These are phyloP conservation scores for Phytophthora kernoviae DNA, from an alignment of 352 stramenopile genomes.

Conservation along the genomic window DNA sequence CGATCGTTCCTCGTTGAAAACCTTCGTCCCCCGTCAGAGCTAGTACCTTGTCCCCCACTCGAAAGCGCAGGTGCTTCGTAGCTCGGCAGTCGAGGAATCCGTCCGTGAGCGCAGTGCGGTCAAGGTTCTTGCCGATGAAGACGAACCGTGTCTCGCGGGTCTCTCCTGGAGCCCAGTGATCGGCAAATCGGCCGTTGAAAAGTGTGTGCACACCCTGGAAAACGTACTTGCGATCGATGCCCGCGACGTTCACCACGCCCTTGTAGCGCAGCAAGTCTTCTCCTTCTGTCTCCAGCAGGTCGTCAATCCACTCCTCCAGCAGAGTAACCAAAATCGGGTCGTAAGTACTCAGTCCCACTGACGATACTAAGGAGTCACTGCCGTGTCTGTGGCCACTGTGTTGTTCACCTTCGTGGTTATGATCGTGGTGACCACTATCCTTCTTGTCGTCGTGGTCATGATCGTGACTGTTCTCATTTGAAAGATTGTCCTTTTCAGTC, in stretches of 20 bases:
- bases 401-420: slow-evolving; percentile 13
- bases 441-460: slow-evolving; percentile 17
- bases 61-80: slow-evolving; percentile 38
- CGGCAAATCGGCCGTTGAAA: slow-evolving; percentile 91
- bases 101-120: slow-evolving; percentile 57
- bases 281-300: slow-evolving; percentile 89
- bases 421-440: background rate
- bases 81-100: slow-evolving; percentile 53
- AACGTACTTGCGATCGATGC: slow-evolving; percentile 93
- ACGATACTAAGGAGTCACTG: slow-evolving; percentile 46
- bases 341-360: slow-evolving; percentile 39
- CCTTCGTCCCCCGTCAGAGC: slow-evolving; percentile 40
- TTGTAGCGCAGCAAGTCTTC: slow-evolving; percentile 95
- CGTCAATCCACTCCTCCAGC: slow-evolving; percentile 97
- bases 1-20: slow-evolving; percentile 41
- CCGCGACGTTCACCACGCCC: slow-evolving; percentile 92
- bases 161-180: slow-evolving; percentile 85
- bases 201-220: slow-evolving; percentile 98
- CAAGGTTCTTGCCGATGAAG: slow-evolving; percentile 94
- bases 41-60: slow-evolving; percentile 46
- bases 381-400: slow-evolving; percentile 41
- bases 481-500: slow-evolving; percentile 14
- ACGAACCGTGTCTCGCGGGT: slow-evolving; percentile 91
- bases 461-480: slow-evolving; percentile 3
- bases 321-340: slow-evolving; percentile 86